phyloP scores from a whole-genome alignment of 805 yeast genomes.

The Monosporozyma siamensis region DNA sequence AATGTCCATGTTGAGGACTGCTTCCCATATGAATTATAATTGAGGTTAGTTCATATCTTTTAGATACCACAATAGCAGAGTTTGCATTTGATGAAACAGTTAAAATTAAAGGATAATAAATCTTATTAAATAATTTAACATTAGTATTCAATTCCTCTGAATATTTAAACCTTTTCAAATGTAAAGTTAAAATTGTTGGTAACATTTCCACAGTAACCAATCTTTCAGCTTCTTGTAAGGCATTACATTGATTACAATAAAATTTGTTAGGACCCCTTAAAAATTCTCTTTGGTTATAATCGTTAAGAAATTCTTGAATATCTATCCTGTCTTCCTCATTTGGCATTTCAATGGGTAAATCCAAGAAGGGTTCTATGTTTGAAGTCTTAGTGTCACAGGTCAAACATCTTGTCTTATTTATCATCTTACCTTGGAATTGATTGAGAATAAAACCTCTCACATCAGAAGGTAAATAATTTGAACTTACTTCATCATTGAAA shows the following conservation, averaged over 20 bases:
- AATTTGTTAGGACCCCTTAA: constrained; percentile 82
- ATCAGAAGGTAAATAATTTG: constrained; percentile 1
- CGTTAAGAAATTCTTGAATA: constrained; percentile 36
- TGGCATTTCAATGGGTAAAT: constrained; percentile 76
- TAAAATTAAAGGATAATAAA: constrained; percentile 67
- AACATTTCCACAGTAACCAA: constrained; percentile 68
- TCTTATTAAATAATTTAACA: constrained; percentile 78
- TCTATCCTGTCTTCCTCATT: constrained; percentile 58
- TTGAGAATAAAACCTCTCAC: constrained; percentile 47
- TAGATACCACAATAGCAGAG: constrained; percentile 29
- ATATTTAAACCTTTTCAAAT: constrained; percentile 86
- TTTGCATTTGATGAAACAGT: constrained; percentile 47
- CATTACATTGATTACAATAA: constrained; percentile 82
- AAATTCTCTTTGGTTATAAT: constrained; percentile 75
- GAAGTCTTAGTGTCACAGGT: constrained; percentile 78
- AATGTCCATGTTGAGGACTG: constrained; percentile 97
- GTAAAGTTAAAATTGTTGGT: constrained; percentile 74
- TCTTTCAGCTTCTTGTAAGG: constrained; percentile 89
- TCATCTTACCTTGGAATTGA: constrained; percentile 74
- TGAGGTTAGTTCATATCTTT: constrained; percentile 70
- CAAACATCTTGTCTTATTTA: constrained; percentile 82
- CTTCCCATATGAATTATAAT: constrained; percentile 94
- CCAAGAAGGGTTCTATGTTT: constrained; percentile 79
- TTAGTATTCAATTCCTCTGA: constrained; percentile 72
- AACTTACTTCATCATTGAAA: neutral